A percentile compares a stretch with the other conserved stretches of the same genome.
Conservation (phyloP, 371 early-diverging fungal species). For the Mucor indicus region DNA sequence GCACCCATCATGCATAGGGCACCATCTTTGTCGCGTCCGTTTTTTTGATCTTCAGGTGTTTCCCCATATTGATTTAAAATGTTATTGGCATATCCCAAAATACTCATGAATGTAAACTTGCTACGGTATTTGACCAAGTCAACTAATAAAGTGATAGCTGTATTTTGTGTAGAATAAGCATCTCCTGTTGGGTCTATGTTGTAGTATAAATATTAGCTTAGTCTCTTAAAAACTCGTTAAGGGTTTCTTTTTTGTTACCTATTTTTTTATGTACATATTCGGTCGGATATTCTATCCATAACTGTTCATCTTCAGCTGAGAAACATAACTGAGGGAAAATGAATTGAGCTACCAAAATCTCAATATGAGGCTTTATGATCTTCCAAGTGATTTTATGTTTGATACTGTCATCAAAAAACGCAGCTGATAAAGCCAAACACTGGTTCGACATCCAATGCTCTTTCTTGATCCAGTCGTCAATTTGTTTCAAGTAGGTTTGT, state of each 20-base stretch:
- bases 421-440: constrained; percentile 48
- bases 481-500: constrained; percentile 72
- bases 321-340: constrained; percentile 90
- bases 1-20: constrained; percentile 81
- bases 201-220: constrained; percentile 14
- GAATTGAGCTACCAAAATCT: constrained; percentile 73
- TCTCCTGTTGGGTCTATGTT: constrained; percentile 81
- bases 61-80: constrained; percentile 57
- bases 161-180: constrained; percentile 64
- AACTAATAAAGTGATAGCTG: constrained; percentile 69
- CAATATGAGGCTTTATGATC: constrained; percentile 78
- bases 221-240: neutral
- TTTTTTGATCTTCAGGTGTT: constrained; percentile 60
- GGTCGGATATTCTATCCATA: constrained; percentile 90
- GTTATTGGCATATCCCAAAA: constrained; percentile 71
- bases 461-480: constrained; percentile 67
- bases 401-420: constrained; percentile 66
- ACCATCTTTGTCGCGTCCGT: constrained; percentile 84
- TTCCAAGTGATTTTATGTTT: constrained; percentile 87
- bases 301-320: constrained; percentile 72
- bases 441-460: constrained; percentile 63
- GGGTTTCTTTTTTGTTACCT: neutral
- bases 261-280: constrained; percentile 89
- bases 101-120: constrained; percentile 73
- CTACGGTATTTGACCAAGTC: constrained; percentile 74